phyloP scores from a whole-genome alignment of 169 alveolate species.

The Babesia bovis region DNA sequence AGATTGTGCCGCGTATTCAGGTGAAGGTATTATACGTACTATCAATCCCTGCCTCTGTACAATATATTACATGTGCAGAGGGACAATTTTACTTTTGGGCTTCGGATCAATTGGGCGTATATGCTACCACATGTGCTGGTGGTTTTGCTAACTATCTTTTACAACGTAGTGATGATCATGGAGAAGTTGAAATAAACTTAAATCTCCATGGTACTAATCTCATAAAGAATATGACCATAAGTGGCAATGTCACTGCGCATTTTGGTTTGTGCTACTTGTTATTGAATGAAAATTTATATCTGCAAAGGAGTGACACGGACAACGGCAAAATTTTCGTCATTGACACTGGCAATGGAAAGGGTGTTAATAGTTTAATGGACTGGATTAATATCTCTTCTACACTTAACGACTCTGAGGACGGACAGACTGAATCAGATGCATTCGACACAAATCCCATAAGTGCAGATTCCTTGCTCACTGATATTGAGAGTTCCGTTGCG shows the following conservation, averaged over 20 bases:
- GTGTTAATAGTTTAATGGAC: neutral
- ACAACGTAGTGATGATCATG: neutral
- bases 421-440: neutral
- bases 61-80: constrained; percentile 10
- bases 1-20: neutral
- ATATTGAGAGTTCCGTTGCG: neutral
- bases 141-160: constrained; percentile 48
- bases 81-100: constrained; percentile 63
- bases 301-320: neutral
- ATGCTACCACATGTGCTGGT: constrained; percentile 42
- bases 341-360: neutral
- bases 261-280: constrained; percentile 58
- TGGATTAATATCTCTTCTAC: constrained; percentile 13
- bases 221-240: constrained; percentile 27
- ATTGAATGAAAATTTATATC: constrained; percentile 11
- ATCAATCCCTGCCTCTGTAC: constrained; percentile 36
- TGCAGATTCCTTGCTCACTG: constrained; percentile 17
- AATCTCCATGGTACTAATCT: constrained; percentile 54
- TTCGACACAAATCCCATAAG: constrained; percentile 1
- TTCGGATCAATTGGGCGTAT: constrained; percentile 42
- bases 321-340: neutral
- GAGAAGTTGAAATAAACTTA: neutral
- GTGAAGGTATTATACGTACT: constrained; percentile 18
- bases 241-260: constrained; percentile 34
- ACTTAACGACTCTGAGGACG: neutral